Conservation (phyloP, 2,329 filamentous ascomycete species). For the Mycocentrospora acerina region DNA sequence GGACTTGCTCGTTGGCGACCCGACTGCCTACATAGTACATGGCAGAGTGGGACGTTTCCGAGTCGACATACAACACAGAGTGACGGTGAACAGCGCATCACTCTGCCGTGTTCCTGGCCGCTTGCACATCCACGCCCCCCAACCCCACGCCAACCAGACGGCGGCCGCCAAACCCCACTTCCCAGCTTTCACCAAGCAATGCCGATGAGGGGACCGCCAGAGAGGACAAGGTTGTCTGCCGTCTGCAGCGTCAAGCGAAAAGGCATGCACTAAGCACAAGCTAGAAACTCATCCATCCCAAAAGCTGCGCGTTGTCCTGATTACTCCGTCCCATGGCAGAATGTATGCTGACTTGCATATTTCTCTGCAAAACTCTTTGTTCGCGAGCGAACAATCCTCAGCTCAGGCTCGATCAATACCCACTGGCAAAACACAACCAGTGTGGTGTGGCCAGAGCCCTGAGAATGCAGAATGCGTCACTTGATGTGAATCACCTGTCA, state of each 20-base stretch:
- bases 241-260: conserved; percentile 19
- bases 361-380: conserved; percentile 22
- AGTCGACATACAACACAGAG: conserved; percentile 2
- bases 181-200: conserved; percentile 9
- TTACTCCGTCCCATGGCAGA: conserved; percentile 12
- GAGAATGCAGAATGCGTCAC: background rate
- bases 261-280: conserved; percentile 15
- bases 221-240: conserved; percentile 10
- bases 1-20: conserved; percentile 12
- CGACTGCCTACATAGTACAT: conserved; percentile 2
- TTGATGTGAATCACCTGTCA: conserved; percentile 4
- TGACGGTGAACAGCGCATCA: conserved; percentile 2
- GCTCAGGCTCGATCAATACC: background rate
- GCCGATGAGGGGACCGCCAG: conserved; percentile 13
- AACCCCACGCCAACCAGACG: conserved; percentile 15
- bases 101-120: conserved; percentile 3
- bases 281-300: conserved; percentile 22
- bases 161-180: conserved; percentile 8
- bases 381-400: background rate
- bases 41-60: background rate
- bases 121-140: conserved; percentile 6
- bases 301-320: conserved; percentile 25
- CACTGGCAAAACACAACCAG: background rate
- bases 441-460: conserved; percentile 1
- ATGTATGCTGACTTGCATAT: conserved; percentile 18